phyloP scores from a whole-genome alignment of 768 basidiomycete genomes.

The Lentinula detonsa region DNA sequence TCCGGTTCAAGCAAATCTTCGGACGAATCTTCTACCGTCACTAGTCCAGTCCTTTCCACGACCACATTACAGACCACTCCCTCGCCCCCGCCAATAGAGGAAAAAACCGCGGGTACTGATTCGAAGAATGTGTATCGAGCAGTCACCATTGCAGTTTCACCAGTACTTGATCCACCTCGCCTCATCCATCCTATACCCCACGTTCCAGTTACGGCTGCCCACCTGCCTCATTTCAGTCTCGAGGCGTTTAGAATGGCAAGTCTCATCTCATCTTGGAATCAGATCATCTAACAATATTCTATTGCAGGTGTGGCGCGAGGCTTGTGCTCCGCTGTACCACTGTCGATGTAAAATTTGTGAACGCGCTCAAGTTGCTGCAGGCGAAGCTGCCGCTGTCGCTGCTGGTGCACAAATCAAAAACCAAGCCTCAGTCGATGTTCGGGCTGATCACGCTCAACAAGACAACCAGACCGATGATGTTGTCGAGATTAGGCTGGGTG shows the following conservation, averaged over 20 bases:
- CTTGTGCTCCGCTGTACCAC: conserved; percentile 63
- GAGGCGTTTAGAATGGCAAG: conserved; percentile 55
- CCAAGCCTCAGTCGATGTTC: neutral
- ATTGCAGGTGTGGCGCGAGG: conserved; percentile 66
- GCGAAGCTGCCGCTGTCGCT: conserved; percentile 28
- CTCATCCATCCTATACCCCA: conserved; percentile 65
- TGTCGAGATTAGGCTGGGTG: neutral
- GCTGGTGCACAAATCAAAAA: neutral
- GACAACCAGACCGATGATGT: neutral
- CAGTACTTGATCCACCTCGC: conserved; percentile 54
- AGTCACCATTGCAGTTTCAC: conserved; percentile 41
- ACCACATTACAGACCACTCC: conserved; percentile 76
- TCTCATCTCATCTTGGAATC: conserved; percentile 10
- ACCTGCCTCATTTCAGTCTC: conserved; percentile 50
- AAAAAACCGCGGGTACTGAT: conserved; percentile 26
- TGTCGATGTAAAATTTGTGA: conserved; percentile 73
- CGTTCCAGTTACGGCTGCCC: conserved; percentile 49
- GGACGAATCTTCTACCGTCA: conserved; percentile 20
- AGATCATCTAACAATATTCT: neutral
- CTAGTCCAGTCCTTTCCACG: conserved; percentile 70
- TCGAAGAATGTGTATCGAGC: conserved; percentile 14
- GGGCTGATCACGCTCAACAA: neutral
- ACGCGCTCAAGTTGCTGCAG: conserved; percentile 51
- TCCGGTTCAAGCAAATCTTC: conserved; percentile 2
- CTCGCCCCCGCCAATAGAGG: conserved; percentile 54